Percentiles rank a stretch among this genome's conserved stretches.
phyloP scores from a whole-genome alignment of 2,329 filamentous ascomycete genomes.

The Epichloe scottii region DNA sequence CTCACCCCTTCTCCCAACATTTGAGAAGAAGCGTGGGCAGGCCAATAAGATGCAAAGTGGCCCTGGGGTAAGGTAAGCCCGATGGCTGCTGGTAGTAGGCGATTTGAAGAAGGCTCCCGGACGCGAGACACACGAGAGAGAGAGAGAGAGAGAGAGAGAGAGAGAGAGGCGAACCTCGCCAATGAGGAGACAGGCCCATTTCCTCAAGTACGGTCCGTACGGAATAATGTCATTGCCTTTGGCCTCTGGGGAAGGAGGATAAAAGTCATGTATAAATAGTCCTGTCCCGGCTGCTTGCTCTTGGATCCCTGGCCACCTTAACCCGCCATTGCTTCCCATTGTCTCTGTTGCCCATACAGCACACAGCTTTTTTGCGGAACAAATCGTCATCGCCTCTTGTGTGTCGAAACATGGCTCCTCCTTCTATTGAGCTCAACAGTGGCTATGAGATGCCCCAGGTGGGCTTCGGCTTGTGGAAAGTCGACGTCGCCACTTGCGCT shows the following conservation, averaged over 20 bases:
- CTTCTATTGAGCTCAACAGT: constrained; percentile 49
- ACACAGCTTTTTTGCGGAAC: background rate
- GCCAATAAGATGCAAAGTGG: constrained; percentile 2
- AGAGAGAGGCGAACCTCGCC: background rate
- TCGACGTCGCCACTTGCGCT: constrained; percentile 58
- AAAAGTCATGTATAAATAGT: background rate
- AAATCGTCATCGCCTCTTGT: background rate
- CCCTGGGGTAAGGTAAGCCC: background rate
- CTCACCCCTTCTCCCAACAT: background rate
- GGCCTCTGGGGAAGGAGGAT: background rate
- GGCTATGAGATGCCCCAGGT: constrained; percentile 62
- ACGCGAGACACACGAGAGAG: no score
- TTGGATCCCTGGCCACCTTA: background rate
- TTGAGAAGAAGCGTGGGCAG: background rate
- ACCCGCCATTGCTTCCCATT: background rate
- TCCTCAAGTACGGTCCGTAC: no score
- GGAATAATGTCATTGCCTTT: background rate
- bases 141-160: no score
- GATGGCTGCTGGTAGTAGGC: background rate
- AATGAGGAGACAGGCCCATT: background rate
- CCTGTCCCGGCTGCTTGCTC: background rate
- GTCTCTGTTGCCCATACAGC: background rate
- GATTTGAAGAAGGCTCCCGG: no score
- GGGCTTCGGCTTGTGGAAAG: constrained; percentile 75
- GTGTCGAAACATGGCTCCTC: constrained; percentile 10